Conservation (phyloP, 177 flowering plant species). For the Vitis hybrid region DNA sequence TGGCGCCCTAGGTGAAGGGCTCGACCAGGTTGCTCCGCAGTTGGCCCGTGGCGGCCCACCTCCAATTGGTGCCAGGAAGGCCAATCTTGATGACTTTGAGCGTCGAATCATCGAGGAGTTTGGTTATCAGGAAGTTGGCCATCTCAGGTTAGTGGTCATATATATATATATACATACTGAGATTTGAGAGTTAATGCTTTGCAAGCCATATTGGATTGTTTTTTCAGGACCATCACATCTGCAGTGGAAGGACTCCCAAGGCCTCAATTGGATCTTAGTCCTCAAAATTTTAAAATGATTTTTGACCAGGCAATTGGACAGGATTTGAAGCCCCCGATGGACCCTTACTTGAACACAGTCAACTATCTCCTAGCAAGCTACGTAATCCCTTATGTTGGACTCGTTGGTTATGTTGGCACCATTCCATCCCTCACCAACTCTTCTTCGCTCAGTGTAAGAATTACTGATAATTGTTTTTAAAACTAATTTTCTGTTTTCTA, state of each 20-base stretch:
- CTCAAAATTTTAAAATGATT: slow-evolving; percentile 1
- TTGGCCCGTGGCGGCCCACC: slow-evolving; percentile 28
- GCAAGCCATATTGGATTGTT: not conserved
- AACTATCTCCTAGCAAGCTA: slow-evolving; percentile 29
- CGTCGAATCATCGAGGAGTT: slow-evolving; percentile 21
- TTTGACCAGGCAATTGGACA: slow-evolving; percentile 20
- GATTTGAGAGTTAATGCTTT: no score
- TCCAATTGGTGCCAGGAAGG: slow-evolving; percentile 28
- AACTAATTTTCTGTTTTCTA: no score
- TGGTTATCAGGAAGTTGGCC: slow-evolving; percentile 33
- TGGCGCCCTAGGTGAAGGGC: slow-evolving; percentile 26
- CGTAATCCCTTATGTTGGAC: slow-evolving; percentile 31
- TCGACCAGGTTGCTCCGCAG: slow-evolving; percentile 16
- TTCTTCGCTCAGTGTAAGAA: slow-evolving; percentile 6
- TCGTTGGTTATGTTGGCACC: slow-evolving; percentile 29
- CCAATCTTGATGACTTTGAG: slow-evolving; percentile 24
- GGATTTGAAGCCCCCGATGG: slow-evolving; percentile 23
- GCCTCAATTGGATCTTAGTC: slow-evolving; percentile 25
- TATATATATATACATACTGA: no score
- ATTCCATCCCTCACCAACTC: slow-evolving; percentile 13
- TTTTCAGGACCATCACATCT: slow-evolving; percentile 19
- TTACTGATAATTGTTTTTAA: not conserved
- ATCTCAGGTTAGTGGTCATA: slow-evolving; percentile 22
- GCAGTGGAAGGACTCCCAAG: slow-evolving; percentile 24
- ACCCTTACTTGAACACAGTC: slow-evolving; percentile 23